A percentile compares a stretch with the other conserved stretches of the same genome.
Evolutionary conservation across 2,329 filamentous ascomycete genomes (phyloP).

Genomic region (Cladosporium sp.): DNA sequence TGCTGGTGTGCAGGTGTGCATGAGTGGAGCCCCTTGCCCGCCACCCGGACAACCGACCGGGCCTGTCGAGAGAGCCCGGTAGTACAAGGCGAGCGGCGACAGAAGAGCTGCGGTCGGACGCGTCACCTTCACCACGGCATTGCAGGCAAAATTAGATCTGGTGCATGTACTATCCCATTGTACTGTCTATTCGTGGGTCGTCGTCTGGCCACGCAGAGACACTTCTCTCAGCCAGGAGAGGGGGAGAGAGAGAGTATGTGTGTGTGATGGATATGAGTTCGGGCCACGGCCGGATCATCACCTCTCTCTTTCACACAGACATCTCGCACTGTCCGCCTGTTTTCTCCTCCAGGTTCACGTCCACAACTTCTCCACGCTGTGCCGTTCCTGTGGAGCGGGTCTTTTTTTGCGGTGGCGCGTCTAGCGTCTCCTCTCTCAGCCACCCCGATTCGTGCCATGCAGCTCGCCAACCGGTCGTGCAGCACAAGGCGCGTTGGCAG

Average conservation of each 20-base stretch:
- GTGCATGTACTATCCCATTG: neutral
- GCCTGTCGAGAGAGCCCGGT: neutral
- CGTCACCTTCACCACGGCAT: neutral
- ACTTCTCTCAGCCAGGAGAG: neutral
- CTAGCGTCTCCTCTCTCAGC: conserved; percentile 2
- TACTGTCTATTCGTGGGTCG: neutral
- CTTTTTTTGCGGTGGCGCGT: neutral
- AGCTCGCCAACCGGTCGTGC: neutral
- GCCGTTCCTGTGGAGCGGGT: neutral
- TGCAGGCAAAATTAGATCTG: conserved; percentile 5
- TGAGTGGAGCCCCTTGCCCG: conserved; percentile 2
- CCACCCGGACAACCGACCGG: conserved; percentile 10
- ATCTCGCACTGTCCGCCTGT: conserved; percentile 7
- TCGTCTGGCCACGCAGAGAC: neutral
- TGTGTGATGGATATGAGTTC: neutral
- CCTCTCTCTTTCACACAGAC: neutral
- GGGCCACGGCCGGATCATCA: neutral
- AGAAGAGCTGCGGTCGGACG: conserved; percentile 10
- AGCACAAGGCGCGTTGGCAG: conserved; percentile 12
- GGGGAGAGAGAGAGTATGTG: neutral
- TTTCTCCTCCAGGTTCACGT: conserved; percentile 3
- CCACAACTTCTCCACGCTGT: conserved; percentile 6
- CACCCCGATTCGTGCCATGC: conserved; percentile 2
- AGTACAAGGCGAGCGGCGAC: conserved; percentile 7
- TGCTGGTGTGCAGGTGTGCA: conserved; percentile 6